Evolutionary conservation across 495 filamentous ascomycete species (phyloP).

Genomic region (Stereocaulon alpinum): DNA sequence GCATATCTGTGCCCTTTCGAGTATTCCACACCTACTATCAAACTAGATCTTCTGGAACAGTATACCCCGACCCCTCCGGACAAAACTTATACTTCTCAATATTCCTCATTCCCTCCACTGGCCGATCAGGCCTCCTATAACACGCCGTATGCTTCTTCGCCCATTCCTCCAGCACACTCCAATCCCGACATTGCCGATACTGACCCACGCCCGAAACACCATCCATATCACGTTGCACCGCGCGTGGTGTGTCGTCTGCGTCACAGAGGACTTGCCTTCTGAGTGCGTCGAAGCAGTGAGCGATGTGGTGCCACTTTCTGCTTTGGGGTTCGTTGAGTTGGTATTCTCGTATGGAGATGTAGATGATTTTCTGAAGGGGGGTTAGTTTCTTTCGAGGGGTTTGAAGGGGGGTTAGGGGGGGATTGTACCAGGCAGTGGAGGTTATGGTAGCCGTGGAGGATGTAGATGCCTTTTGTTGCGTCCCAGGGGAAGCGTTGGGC

Average conservation of each 20-base stretch:
- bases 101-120: neutral
- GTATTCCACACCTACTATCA: neutral
- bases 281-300: slow-evolving; percentile 1
- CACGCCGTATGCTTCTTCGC: slow-evolving; percentile 20
- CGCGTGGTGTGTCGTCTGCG: neutral
- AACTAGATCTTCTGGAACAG: neutral
- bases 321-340: neutral
- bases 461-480: slow-evolving; percentile 22
- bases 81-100: slow-evolving; percentile 15
- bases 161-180: slow-evolving; percentile 18
- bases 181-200: slow-evolving; percentile 18
- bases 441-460: slow-evolving; percentile 26
- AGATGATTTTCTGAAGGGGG: neutral
- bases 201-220: slow-evolving; percentile 17
- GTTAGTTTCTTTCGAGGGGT: neutral
- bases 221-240: neutral
- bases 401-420: slow-evolving; percentile 5
- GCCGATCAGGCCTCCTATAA: slow-evolving; percentile 6
- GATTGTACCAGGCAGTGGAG: slow-evolving; percentile 26
- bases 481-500: slow-evolving; percentile 27
- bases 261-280: neutral
- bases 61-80: slow-evolving; percentile 2
- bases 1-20: too few species aligned
- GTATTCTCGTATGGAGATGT: slow-evolving; percentile 7
- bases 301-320: neutral